Conservation (phyloP, 129 eudicot genomes). For the Glebionis coronaria region DNA sequence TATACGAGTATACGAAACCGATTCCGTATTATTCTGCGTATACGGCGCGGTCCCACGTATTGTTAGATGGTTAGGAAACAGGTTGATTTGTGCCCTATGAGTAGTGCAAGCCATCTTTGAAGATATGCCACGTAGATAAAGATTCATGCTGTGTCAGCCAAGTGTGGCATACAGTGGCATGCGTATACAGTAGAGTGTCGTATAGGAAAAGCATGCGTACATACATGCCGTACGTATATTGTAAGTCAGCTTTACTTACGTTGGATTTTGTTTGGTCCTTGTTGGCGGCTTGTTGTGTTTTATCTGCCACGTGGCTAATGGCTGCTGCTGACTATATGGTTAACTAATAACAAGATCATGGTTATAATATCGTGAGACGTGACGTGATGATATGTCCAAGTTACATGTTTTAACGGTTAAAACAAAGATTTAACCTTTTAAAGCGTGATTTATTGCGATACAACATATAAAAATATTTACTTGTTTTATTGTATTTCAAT, state of each 20-base stretch:
- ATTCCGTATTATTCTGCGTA: too few species aligned
- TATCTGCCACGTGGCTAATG: slow-evolving; percentile 17
- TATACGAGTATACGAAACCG: too few species aligned
- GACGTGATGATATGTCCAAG: too few species aligned
- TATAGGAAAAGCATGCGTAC: slow-evolving; percentile 20
- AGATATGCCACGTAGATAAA: slow-evolving; percentile 15
- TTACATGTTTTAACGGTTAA: too few species aligned
- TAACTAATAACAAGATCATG: too few species aligned
- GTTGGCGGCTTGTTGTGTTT: slow-evolving; percentile 10
- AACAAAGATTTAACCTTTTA: too few species aligned
- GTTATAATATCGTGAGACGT: too few species aligned
- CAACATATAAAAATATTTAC: too few species aligned
- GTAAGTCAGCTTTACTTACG: slow-evolving; percentile 23
- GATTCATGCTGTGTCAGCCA: slow-evolving; percentile 20
- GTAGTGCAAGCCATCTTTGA: slow-evolving; percentile 16
- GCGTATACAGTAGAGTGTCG: slow-evolving; percentile 13
- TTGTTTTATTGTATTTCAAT: too few species aligned
- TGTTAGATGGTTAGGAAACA: slow-evolving; percentile 22
- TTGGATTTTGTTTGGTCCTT: slow-evolving; percentile 9
- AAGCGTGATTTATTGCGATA: too few species aligned
- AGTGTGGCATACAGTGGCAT: not conserved
- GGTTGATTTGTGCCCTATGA: slow-evolving; percentile 10
- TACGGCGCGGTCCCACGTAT: too few species aligned
- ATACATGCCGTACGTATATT: slow-evolving; percentile 20
- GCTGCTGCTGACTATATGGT: too few species aligned